phyloP scores from a whole-genome alignment of 805 yeast genomes.

The Scheffersomyces amazonensis region DNA sequence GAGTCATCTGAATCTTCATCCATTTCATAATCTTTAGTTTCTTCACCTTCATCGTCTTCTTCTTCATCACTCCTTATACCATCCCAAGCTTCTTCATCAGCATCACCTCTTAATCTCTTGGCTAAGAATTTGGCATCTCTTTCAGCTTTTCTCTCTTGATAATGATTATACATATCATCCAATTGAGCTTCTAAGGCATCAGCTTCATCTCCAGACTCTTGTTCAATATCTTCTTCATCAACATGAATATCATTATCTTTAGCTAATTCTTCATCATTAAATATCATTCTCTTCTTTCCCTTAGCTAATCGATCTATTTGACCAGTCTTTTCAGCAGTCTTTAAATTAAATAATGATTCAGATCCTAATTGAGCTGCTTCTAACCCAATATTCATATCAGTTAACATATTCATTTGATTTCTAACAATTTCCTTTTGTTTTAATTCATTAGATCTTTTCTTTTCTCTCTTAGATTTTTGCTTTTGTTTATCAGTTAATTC shows the following conservation, averaged over 20 bases:
- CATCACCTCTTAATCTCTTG: constrained; percentile 71
- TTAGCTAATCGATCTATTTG: constrained; percentile 66
- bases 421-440: constrained; percentile 86
- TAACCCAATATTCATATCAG: constrained; percentile 88
- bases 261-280: constrained; percentile 51
- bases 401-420: constrained; percentile 94
- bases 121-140: constrained; percentile 68
- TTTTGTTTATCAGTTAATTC: constrained; percentile 70
- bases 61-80: constrained; percentile 57
- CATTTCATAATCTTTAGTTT: constrained; percentile 45
- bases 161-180: constrained; percentile 74
- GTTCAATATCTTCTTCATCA: constrained; percentile 30
- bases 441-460: constrained; percentile 73
- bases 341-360: constrained; percentile 77
- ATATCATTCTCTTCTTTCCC: constrained; percentile 70
- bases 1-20: constrained; percentile 34
- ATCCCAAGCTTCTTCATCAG: constrained; percentile 74
- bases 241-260: constrained; percentile 57
- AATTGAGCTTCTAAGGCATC: constrained; percentile 77
- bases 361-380: constrained; percentile 84
- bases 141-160: constrained; percentile 64
- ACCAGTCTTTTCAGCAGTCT: constrained; percentile 86
- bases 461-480: constrained; percentile 71
- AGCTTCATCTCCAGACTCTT: constrained; percentile 47
- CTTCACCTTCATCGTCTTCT: constrained; percentile 27